These are phyloP conservation scores for Saccharomyces paradoxus DNA, from an alignment of 805 yeast species.

Conservation along the genomic window DNA sequence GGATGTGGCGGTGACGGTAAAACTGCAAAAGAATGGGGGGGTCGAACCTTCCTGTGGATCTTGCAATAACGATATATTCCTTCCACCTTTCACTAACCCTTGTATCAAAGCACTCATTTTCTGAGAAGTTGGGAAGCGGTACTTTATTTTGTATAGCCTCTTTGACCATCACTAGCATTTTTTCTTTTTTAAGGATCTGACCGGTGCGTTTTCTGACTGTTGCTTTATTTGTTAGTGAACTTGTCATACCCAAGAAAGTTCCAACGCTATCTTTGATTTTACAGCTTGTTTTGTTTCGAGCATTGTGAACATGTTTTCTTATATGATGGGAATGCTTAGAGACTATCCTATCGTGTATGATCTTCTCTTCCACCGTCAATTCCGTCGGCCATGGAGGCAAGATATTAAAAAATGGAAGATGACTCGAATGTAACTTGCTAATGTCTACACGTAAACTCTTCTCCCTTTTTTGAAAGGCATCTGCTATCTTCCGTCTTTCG, in stretches of 20 bases:
- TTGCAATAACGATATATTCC: slow-evolving; percentile 65
- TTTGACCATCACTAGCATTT: slow-evolving; percentile 60
- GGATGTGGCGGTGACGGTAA: slow-evolving; percentile 39
- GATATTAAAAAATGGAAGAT: not conserved
- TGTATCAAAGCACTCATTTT: slow-evolving; percentile 44
- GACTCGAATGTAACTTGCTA: not conserved
- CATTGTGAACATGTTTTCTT: slow-evolving; percentile 12
- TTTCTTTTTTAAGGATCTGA: slow-evolving; percentile 56
- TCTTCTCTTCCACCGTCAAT: not conserved
- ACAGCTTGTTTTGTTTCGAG: not conserved
- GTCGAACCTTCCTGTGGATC: slow-evolving; percentile 46
- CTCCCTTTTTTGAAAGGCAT: not conserved
- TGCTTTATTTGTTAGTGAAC: not conserved
- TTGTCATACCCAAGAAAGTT: not conserved
- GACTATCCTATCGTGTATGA: not conserved
- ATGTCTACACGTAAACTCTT: not conserved
- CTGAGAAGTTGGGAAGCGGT: slow-evolving; percentile 36
- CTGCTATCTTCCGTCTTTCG: not conserved
- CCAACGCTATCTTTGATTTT: not conserved
- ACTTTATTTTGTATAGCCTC: slow-evolving; percentile 21
- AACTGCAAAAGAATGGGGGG: slow-evolving; percentile 58
- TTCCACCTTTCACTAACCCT: slow-evolving; percentile 66
- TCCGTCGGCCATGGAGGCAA: not conserved
- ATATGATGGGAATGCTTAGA: slow-evolving; percentile 20
- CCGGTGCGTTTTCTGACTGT: slow-evolving; percentile 34